phyloP scores from a whole-genome alignment of 179 eudicot genomes.

The Gypsophila paniculata region DNA sequence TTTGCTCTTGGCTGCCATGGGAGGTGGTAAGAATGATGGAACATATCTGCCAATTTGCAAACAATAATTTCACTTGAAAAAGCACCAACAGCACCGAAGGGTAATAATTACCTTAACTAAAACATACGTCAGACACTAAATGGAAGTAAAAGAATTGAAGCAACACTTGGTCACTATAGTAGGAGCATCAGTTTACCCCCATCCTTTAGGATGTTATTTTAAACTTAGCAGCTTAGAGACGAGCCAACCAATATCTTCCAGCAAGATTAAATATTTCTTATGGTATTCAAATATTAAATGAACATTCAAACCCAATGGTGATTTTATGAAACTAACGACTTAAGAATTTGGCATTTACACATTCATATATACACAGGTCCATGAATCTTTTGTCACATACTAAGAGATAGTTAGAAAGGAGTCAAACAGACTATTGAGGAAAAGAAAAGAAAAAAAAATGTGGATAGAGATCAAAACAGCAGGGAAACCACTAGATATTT shows the following conservation, averaged over 20 bases:
- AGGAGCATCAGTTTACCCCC: neutral
- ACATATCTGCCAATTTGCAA: constrained; percentile 74
- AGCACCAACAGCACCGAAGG: constrained; percentile 9
- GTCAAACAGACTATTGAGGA: too few relatives aligned
- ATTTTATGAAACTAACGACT: too few relatives aligned
- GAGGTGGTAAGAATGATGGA: constrained; percentile 96
- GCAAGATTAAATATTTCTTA: neutral
- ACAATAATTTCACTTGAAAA: constrained; percentile 26
- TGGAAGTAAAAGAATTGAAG: neutral
- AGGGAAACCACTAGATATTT: neutral
- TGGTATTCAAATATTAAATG: neutral
- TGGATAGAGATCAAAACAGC: neutral
- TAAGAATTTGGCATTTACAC: too few relatives aligned
- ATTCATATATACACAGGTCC: too few relatives aligned
- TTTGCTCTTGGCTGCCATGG: constrained; percentile 74
- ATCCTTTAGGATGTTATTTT: neutral
- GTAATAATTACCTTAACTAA: constrained; percentile 1
- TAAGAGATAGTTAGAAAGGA: too few relatives aligned
- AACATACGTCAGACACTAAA: neutral
- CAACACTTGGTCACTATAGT: neutral
- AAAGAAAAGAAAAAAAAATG: too few relatives aligned
- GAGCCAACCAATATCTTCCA: neutral
- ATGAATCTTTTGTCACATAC: too few relatives aligned
- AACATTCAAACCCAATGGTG: too few relatives aligned
- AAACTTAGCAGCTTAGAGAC: neutral